Conservation (phyloP, 176 grass and related monocot species). For the Oryza meyeriana region DNA sequence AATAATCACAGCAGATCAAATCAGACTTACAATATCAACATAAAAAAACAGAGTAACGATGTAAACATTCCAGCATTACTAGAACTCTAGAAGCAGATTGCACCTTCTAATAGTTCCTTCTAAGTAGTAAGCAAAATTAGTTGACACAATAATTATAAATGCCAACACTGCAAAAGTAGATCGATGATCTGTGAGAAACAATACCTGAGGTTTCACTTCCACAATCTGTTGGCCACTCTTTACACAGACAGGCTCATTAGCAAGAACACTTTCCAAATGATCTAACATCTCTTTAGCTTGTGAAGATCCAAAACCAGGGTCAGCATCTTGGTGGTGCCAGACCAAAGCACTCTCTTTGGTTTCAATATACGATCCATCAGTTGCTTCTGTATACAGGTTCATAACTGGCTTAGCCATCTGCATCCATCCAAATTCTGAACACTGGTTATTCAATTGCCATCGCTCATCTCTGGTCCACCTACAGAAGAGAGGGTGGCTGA, state of each 20-base stretch:
- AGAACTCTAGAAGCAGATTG: background rate
- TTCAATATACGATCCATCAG: conserved; percentile 67
- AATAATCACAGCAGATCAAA: background rate
- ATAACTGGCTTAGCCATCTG: conserved; percentile 58
- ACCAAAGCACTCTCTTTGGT: conserved; percentile 70
- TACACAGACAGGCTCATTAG: conserved; percentile 42
- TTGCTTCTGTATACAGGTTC: conserved; percentile 67
- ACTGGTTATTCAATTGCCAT: conserved; percentile 53
- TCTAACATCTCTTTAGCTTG: conserved; percentile 49
- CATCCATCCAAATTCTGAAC: conserved; percentile 60
- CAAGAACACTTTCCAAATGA: conserved; percentile 45
- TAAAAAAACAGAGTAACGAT: background rate
- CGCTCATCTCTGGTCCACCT: conserved; percentile 53
- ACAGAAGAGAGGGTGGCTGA: conserved; percentile 4
- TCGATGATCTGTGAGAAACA: conserved; percentile 4
- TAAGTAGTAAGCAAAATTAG: background rate
- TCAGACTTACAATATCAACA: background rate
- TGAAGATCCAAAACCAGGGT: conserved; percentile 53
- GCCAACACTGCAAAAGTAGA: background rate
- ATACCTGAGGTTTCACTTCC: conserved; percentile 53
- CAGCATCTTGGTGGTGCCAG: conserved; percentile 72
- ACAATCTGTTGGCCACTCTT: conserved; percentile 50
- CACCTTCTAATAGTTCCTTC: background rate
- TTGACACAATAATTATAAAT: background rate
- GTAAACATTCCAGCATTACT: background rate